A percentile compares a stretch with the other conserved stretches of the same genome.
Conservation (phyloP, 768 basidiomycete species). For the Polyporus arcularius region DNA sequence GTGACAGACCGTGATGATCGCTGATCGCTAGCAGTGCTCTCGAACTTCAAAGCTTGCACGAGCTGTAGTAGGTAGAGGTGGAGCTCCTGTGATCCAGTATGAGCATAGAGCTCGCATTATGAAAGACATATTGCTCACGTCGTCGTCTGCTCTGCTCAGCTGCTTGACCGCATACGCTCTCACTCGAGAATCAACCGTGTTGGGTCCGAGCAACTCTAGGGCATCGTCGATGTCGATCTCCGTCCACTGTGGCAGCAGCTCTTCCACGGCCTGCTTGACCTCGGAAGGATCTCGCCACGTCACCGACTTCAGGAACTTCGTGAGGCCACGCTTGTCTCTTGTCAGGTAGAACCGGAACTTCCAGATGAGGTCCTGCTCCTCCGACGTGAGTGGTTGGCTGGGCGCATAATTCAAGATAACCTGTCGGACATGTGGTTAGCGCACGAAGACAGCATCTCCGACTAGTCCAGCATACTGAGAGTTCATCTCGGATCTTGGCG, state of each 20-base stretch:
- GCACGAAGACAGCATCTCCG: neutral
- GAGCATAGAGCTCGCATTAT: neutral
- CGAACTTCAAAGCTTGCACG: conserved; percentile 97
- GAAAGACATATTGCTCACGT: conserved; percentile 51
- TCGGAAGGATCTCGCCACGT: conserved; percentile 97
- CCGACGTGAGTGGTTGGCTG: conserved; percentile 79
- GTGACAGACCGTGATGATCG: conserved; percentile 71
- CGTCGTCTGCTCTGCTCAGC: conserved; percentile 89
- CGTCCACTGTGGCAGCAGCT: conserved; percentile 93
- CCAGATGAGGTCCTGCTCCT: conserved; percentile 97
- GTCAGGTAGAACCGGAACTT: conserved; percentile 98
- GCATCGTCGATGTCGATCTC: conserved; percentile 98
- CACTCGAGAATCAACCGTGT: conserved; percentile 88
- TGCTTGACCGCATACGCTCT: conserved; percentile 93
- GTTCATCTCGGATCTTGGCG: conserved; percentile 90
- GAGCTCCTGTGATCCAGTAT: conserved; percentile 68
- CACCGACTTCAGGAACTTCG: conserved; percentile 97
- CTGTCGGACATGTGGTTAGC: conserved; percentile 38
- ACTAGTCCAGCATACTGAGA: conserved; percentile 60
- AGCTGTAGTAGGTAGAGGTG: conserved; percentile 91
- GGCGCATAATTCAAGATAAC: conserved; percentile 91
- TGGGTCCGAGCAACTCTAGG: conserved; percentile 89
- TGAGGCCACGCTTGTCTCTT: conserved; percentile 89
- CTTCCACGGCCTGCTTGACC: conserved; percentile 97
- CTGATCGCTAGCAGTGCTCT: conserved; percentile 77